Base-by-base conservation (phyloP, 768 basidiomycete species). In the Leccinellum luteum region DNA sequence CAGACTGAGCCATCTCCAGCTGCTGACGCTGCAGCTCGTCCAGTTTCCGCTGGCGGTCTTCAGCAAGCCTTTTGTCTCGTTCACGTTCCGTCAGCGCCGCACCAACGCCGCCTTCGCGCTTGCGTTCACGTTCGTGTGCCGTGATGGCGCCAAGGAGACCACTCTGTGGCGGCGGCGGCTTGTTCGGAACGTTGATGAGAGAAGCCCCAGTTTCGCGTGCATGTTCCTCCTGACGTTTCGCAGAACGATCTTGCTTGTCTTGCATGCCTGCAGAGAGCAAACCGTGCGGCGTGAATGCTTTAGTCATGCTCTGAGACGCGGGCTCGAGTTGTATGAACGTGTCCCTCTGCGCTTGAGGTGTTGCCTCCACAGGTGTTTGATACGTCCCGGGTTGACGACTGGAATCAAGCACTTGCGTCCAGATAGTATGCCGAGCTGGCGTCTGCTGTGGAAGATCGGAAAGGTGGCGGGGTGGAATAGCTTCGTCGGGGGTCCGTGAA, bases 101-200 rank as follows among this genome's bases (percentile, higher is more conserved):
- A 51, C 96, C 97, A 17, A 98, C 85, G 35, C 96, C 96, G 52
- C 97, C 95, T 57, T 96, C 94, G 28, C 94, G 86, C 68, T 96
- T 93, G 59, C 93, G 81, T 56, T 98, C 96, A 52, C 92, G 83
- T 73, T 99, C 94, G 70, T 97, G 94, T 9, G 90, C 92, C 44
- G 94, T 94, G 65, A 98, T 94, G 2, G 96, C 96, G 17, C 97
- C 97, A 50, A 99, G 85, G 44, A 98, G 81, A 38, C 97, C 97
- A 44, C 90, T 92, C 74, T 96, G 94, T 8, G 97, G 95, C 2
- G 93, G 92, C 0, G 92, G 94, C 0, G 95, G 94, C 69, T 96
- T 96, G 67, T 87, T 85, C 4, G 92, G 93, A n/a, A 99, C 92
- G 70, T 96, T 95, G 76, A 98, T 87, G 53, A 98, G 81, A 4